Evolutionary conservation across 2,329 filamentous ascomycete species (phyloP).

Genomic region (Zalaria sp.): DNA sequence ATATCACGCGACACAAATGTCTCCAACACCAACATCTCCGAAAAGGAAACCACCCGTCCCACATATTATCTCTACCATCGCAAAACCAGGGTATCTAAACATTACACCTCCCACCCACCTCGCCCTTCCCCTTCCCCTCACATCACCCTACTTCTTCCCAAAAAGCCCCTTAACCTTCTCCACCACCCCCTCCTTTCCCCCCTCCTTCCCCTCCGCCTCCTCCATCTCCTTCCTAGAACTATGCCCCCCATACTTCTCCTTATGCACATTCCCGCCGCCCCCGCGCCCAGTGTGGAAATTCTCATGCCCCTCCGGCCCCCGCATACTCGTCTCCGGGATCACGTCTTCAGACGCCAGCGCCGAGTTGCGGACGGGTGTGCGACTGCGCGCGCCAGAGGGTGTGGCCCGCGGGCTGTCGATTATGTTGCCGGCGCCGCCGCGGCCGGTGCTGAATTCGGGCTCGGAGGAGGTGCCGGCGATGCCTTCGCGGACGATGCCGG

Average conservation of each 20-base stretch:
- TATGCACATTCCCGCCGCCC: slow-evolving; percentile 32
- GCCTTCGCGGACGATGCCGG: slow-evolving; percentile 32
- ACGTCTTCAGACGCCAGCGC: slow-evolving; percentile 20
- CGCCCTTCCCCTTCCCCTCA: no score
- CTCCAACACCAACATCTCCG: no score
- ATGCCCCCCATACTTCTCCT: slow-evolving; percentile 34
- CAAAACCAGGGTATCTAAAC: no score
- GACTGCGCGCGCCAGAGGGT: background rate
- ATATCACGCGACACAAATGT: no score
- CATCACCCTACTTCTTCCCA: slow-evolving; percentile 3
- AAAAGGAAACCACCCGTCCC: no score
- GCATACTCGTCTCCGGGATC: slow-evolving; percentile 28
- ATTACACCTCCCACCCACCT: no score
- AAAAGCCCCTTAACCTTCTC: slow-evolving; percentile 31
- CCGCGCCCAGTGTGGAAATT: slow-evolving; percentile 35
- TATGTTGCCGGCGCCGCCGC: slow-evolving; percentile 28
- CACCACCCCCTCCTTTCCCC: slow-evolving; percentile 17
- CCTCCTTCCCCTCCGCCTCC: slow-evolving; percentile 8
- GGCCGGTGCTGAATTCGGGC: slow-evolving; percentile 24
- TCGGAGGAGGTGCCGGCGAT: slow-evolving; percentile 21
- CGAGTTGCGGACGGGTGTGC: slow-evolving; percentile 5
- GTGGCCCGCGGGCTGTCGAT: slow-evolving; percentile 17
- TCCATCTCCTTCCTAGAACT: slow-evolving; percentile 16
- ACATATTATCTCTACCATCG: no score
- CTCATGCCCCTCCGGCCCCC: slow-evolving; percentile 19